Base-by-base conservation (phyloP, 768 basidiomycete genomes). In the Auricularia cornea region DNA sequence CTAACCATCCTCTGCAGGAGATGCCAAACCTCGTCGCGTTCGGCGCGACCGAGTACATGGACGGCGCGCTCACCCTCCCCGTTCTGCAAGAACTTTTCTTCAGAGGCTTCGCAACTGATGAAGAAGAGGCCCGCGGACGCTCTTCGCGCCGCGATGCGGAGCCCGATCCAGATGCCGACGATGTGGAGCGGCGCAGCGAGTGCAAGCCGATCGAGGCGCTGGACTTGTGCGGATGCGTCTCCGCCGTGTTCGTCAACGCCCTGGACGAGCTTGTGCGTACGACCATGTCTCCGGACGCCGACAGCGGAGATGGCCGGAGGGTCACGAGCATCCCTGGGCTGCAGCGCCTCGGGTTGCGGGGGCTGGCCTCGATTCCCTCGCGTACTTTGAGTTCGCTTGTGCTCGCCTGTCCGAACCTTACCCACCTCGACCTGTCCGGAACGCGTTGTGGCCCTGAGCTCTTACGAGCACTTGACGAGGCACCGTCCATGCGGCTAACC, bases 11-110 rank as follows among this genome's bases (percentile, higher is more conserved):
- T 59, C 67, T 65, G 29, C 70, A 95, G 92, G 93, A 96, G 82
- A 86, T 88, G 76, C 92, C 93, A 0, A 94, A 94, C 67, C 78
- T 98, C 12, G 80, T 80, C 20, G 82, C 86, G 10, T 93, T 99
- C 66, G 95, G 95, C n/a, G 94, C 93, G 4, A 98, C 96, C 2
- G 96, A 99, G 73, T 99, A 98, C 72, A 98, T 99, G 92, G 96
- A 99, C 68, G 88, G 91, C 3, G 88, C 96, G 1, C 79, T 99
- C 48, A 91, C 88, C 14, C 77, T 90, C 18, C 80, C 87, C 0
- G 94, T 98, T 20, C 78, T 99, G 12, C 90, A 87, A 61, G 96
- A 98, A 71, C 77, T 99, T 20, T 86, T 99, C 69, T 84, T 98
- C 65, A 87, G 96, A 31, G 95, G 96, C 30, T 88, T 30, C 83